phyloP scores from a whole-genome alignment of 73 alveolate genomes.

The Paraurostyla sp. region DNA sequence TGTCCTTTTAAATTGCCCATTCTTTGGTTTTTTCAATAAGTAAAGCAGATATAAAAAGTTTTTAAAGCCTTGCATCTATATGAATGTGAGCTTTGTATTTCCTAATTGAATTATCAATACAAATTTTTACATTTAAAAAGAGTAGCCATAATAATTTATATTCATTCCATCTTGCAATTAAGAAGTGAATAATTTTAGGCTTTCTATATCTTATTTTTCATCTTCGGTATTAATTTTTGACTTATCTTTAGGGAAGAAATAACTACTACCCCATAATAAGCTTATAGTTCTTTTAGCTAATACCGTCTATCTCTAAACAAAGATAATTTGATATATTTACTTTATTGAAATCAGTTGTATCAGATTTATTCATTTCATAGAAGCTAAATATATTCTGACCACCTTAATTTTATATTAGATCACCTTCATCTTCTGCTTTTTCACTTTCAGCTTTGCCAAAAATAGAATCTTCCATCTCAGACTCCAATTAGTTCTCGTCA shows the following conservation, averaged over 20 bases:
- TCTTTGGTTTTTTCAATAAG: background rate
- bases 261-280: constrained; percentile 19
- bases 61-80: background rate
- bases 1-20: background rate
- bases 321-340: background rate
- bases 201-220: too few relatives aligned
- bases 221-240: background rate
- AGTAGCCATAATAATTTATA: constrained; percentile 14
- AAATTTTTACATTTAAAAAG: background rate
- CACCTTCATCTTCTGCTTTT: background rate
- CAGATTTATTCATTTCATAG: background rate
- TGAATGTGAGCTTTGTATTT: background rate
- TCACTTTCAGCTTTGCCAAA: background rate
- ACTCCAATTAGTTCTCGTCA: too few relatives aligned
- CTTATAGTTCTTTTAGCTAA: background rate
- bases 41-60: background rate
- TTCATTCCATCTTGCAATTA: background rate
- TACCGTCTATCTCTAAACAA: background rate
- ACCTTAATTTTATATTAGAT: background rate
- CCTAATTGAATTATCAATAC: background rate
- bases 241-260: background rate
- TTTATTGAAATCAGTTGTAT: background rate
- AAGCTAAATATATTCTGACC: background rate
- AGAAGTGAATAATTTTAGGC: background rate
- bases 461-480: background rate